Percentiles rank a stretch among this genome's conserved stretches.
Evolutionary conservation across 225 moss, liverwort and hornwort species (phyloP).

Genomic region (Anthoceros angustus): DNA sequence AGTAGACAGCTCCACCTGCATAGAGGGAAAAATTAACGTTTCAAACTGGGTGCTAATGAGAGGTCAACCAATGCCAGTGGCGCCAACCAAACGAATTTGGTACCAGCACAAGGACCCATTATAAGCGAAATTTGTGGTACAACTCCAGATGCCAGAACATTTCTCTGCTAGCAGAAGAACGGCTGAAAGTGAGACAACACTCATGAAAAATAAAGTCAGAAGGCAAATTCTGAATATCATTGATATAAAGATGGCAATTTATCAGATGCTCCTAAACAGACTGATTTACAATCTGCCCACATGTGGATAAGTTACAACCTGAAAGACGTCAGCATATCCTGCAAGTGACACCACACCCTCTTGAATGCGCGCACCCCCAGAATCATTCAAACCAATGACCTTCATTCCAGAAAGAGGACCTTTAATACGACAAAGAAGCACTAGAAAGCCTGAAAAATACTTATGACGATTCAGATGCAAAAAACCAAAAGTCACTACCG

Average conservation of each 20-base stretch:
- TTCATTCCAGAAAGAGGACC: background rate
- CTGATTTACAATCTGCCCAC: background rate
- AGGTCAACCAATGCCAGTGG: background rate
- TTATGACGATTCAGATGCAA: background rate
- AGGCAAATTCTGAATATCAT: too few species aligned
- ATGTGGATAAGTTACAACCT: conserved; percentile 4
- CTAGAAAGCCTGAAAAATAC: background rate
- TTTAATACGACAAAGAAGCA: background rate
- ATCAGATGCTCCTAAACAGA: too few species aligned
- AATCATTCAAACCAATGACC: conserved; percentile 26
- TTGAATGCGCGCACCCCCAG: conserved; percentile 27
- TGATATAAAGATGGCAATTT: too few species aligned
- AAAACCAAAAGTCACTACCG: conserved; percentile 4
- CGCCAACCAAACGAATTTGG: background rate
- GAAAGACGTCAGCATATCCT: conserved; percentile 25
- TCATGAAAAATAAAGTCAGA: background rate
- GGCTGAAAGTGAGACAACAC: background rate
- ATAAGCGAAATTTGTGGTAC: conserved; percentile 24
- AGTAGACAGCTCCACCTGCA: conserved; percentile 28
- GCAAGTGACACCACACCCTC: conserved; percentile 25
- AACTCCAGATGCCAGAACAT: conserved; percentile 26
- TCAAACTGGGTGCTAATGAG: background rate
- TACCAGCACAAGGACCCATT: conserved; percentile 29
- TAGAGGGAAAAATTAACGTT: background rate
- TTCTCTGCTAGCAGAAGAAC: conserved; percentile 11